Conservation (phyloP, 2,329 filamentous ascomycete species). For the Plenodomus lindquistii region DNA sequence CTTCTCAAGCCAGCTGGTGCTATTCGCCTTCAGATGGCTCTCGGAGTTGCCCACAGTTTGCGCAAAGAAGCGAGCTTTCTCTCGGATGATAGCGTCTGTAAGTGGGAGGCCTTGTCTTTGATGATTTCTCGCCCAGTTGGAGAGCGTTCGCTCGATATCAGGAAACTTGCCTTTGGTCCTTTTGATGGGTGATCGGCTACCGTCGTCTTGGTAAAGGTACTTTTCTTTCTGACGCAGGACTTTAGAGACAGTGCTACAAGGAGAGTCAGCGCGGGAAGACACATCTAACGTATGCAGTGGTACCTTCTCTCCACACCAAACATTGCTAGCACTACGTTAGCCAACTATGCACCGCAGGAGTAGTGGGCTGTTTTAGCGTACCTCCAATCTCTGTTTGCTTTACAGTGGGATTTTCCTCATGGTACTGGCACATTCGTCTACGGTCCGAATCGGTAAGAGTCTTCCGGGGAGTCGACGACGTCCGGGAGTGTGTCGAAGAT, state of each 20-base stretch:
- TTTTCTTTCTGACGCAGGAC: constrained; percentile 93
- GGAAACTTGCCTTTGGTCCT: constrained; percentile 82
- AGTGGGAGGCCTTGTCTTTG: constrained; percentile 74
- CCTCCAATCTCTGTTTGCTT: constrained; percentile 97
- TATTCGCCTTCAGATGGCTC: constrained; percentile 71
- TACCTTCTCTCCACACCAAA: constrained; percentile 99
- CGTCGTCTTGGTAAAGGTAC: constrained; percentile 82
- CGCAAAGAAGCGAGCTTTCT: constrained; percentile 82
- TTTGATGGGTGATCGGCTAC: constrained; percentile 77
- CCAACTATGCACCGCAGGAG: constrained; percentile 3
- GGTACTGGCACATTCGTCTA: constrained; percentile 89
- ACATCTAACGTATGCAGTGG: constrained; percentile 7
- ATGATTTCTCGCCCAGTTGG: constrained; percentile 83
- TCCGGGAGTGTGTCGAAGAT: constrained; percentile 45
- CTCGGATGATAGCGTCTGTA: constrained; percentile 78
- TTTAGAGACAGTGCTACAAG: constrained; percentile 93
- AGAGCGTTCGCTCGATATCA: constrained; percentile 88
- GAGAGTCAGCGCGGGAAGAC: constrained; percentile 18
- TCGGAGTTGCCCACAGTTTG: constrained; percentile 73
- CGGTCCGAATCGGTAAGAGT: constrained; percentile 91
- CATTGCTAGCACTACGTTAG: constrained; percentile 61
- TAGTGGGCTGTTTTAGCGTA: constrained; percentile 49
- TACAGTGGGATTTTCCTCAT: constrained; percentile 83
- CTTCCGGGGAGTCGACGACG: constrained; percentile 70
- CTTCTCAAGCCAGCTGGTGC: constrained; percentile 83